Conservation (phyloP, 2,329 filamentous ascomycete species). For the Conoideocrella luteorostrata region DNA sequence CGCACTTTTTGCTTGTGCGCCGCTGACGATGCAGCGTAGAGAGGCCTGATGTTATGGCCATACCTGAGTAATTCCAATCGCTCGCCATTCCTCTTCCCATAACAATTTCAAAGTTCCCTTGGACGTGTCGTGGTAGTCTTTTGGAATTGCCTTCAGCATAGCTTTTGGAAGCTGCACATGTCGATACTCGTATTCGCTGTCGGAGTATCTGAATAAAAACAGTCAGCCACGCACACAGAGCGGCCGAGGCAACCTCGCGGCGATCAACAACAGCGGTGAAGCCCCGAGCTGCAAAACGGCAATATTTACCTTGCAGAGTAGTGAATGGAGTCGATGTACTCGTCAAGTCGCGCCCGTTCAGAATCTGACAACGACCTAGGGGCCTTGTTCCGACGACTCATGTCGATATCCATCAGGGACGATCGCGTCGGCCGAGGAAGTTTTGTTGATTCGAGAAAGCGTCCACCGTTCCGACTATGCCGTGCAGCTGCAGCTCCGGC, state of each 20-base stretch:
- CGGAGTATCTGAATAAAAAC: constrained; percentile 65
- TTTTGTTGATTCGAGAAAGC: constrained; percentile 5
- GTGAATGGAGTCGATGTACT: constrained; percentile 89
- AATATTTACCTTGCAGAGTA: constrained; percentile 74
- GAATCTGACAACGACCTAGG: constrained; percentile 73
- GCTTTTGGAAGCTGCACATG: constrained; percentile 96
- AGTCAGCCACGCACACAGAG: constrained; percentile 7
- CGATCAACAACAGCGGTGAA: not conserved
- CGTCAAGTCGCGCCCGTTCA: constrained; percentile 78
- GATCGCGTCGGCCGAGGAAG: constrained; percentile 8
- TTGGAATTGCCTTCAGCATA: constrained; percentile 95
- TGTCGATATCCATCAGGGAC: constrained; percentile 58
- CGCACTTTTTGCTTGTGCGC: not conserved
- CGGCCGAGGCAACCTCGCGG: too few species aligned
- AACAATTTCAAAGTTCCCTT: constrained; percentile 93
- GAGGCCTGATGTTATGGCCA: constrained; percentile 17
- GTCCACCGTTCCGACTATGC: not conserved
- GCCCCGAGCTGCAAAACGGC: not conserved
- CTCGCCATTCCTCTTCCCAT: constrained; percentile 98
- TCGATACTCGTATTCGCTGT: constrained; percentile 90
- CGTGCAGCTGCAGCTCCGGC: constrained; percentile 3
- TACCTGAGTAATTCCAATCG: constrained; percentile 94
- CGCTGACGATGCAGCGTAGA: not conserved
- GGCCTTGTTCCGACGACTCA: constrained; percentile 76
- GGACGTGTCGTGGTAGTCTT: constrained; percentile 83